Base-by-base conservation (phyloP, 2,329 filamentous ascomycete species). In the Aspergillus brasiliensis region DNA sequence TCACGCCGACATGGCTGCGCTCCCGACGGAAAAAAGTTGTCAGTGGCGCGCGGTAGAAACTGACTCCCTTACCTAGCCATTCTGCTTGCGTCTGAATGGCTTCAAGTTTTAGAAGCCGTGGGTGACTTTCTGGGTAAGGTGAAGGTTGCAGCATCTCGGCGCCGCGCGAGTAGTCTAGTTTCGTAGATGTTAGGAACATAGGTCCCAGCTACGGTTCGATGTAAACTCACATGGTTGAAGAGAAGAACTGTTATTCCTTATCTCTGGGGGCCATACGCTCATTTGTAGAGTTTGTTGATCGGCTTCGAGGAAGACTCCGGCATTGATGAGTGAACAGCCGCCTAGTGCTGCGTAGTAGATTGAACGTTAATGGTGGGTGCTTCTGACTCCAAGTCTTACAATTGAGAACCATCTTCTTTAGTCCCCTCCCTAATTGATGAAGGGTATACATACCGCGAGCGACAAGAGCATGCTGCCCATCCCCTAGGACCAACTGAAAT, bases 1-100 rank as follows among this genome's bases (percentile, higher is more conserved):
- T 78, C 3, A 90, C 85, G 13, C 87, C 88, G n/a, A 81, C 84
- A 66, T 80, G 83, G 67, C 90, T 90, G 15, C 82, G 81, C 0
- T 86, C 85, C 60, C 84, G 80, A 13, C 77, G 76, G 69, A 90
- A 91, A 44, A 84, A 81, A 0, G 86, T 90, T 0, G 87, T 90
- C 64, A 88, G 86, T 5, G 78, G 81, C 0, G 86, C 83, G 27
- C 81, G 80, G 56, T 79, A 78, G 68, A 88, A 88, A 37, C 83
- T 83, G 17, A 83, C 71, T 3, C 72, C 70, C 69, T 84, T 77
- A 3, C 82, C 83, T 0, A 65, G 13, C 19, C 49, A 56, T 23
- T 28, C 57, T 0, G 56, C 59, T 11, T 62, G 34, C 10, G 49
- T 34, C 37, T 42, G 38, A 1, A 67, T 42, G 25, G 61, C 52